phyloP scores from a whole-genome alignment of 1,284 basidiomycete genomes.

The Rhodotorula sp. region DNA sequence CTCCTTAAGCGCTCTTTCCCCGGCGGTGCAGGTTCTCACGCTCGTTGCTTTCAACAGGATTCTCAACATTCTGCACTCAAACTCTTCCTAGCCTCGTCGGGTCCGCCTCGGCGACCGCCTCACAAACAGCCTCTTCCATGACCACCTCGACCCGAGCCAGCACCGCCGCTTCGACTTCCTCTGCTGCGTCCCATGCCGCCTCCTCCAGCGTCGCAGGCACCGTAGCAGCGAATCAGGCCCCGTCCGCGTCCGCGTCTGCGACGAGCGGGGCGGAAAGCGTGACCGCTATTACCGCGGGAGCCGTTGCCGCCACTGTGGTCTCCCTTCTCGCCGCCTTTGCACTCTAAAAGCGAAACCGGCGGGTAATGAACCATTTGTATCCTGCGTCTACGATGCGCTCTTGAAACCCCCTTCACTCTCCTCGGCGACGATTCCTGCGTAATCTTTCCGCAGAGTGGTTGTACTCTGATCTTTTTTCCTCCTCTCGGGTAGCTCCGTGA shows the following conservation, averaged over 20 bases:
- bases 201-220: neutral
- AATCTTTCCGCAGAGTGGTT: no score
- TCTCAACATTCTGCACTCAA: constrained; percentile 13
- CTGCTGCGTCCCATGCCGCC: neutral
- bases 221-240: no score
- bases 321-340: neutral
- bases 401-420: no score
- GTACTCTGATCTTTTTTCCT: no score
- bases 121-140: neutral
- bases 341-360: neutral
- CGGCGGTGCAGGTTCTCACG: no score
- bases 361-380: no score
- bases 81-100: constrained; percentile 13
- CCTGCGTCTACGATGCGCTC: no score
- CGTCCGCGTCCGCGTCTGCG: neutral
- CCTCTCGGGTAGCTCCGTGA: no score
- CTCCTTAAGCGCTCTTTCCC: no score
- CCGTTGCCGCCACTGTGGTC: neutral
- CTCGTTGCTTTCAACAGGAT: constrained; percentile 2
- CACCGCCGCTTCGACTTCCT: neutral
- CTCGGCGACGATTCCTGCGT: no score
- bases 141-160: neutral
- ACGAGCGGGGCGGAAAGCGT: neutral
- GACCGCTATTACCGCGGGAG: neutral
- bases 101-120: constrained; percentile 3